Evolutionary conservation across 352 stramenopile species (phyloP).

Genomic region (Phytophthora foliorum): DNA sequence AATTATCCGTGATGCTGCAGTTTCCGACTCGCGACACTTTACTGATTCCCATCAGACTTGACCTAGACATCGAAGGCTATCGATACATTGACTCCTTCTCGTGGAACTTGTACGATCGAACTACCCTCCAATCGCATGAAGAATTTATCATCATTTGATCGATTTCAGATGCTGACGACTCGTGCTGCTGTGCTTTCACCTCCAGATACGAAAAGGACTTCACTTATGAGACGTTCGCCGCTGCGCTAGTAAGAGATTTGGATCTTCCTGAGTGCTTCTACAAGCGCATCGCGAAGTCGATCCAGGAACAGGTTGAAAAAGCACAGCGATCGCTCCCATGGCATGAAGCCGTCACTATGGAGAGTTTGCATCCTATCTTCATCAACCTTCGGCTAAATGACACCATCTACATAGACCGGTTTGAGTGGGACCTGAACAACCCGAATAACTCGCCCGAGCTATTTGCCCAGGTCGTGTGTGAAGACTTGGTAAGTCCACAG

Average conservation of each 20-base stretch:
- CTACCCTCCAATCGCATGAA: not conserved
- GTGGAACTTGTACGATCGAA: constrained; percentile 69
- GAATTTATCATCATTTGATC: not conserved
- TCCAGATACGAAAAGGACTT: constrained; percentile 75
- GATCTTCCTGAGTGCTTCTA: constrained; percentile 83
- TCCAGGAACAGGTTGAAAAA: constrained; percentile 78
- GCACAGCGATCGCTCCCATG: constrained; percentile 63
- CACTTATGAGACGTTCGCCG: constrained; percentile 81
- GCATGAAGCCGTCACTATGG: constrained; percentile 57
- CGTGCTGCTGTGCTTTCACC: not conserved
- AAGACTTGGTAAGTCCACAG: constrained; percentile 64
- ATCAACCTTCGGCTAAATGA: constrained; percentile 88
- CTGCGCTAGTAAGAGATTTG: constrained; percentile 71
- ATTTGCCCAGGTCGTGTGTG: constrained; percentile 73
- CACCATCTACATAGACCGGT: constrained; percentile 84
- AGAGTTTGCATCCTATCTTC: constrained; percentile 82
- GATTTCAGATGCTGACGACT: not conserved
- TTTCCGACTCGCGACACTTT: constrained; percentile 58
- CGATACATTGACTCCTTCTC: constrained; percentile 87
- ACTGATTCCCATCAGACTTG: constrained; percentile 77
- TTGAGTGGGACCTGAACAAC: constrained; percentile 86
- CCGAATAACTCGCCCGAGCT: constrained; percentile 70
- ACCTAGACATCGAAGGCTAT: constrained; percentile 83
- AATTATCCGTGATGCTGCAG: constrained; percentile 25
- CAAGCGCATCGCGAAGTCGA: constrained; percentile 67